Percentiles rank a stretch among this genome's conserved stretches.
Conservation (phyloP, 2,329 filamentous ascomycete genomes). For the Lomentospora prolificans region DNA sequence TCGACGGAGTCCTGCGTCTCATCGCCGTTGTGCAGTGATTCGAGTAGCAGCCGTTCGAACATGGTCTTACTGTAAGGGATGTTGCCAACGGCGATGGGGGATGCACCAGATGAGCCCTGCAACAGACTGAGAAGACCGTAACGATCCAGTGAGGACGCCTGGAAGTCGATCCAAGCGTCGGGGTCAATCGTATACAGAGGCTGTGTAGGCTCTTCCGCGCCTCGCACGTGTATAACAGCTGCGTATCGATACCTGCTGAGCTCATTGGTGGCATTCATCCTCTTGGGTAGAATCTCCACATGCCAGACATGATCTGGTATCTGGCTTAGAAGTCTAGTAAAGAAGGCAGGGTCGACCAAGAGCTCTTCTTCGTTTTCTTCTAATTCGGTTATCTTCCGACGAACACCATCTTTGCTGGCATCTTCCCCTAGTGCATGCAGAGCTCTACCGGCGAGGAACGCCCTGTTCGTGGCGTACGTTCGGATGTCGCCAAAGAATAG, state of each 20-base stretch:
- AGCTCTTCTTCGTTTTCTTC: conserved; percentile 15
- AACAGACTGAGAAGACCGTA: conserved; percentile 9
- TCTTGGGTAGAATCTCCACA: conserved; percentile 21
- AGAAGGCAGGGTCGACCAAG: conserved; percentile 17
- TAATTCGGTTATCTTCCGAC: conserved; percentile 11
- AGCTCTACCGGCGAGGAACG: conserved; percentile 12
- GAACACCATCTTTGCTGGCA: conserved; percentile 8
- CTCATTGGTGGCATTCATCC: conserved; percentile 19
- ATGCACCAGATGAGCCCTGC: neutral
- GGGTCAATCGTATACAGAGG: neutral
- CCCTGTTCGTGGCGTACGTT: conserved; percentile 11
- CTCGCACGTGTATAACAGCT: conserved; percentile 16
- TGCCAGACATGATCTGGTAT: conserved; percentile 14
- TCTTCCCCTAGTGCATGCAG: conserved; percentile 4
- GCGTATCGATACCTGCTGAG: conserved; percentile 20
- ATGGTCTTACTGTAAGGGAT: conserved; percentile 21
- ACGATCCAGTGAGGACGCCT: neutral
- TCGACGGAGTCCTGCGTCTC: conserved; percentile 31
- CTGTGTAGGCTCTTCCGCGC: neutral
- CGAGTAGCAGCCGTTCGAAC: conserved; percentile 16
- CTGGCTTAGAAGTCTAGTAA: conserved; percentile 12
- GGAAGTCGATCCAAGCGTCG: neutral
- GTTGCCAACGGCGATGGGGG: conserved; percentile 14
- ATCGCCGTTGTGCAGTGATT: conserved; percentile 11
- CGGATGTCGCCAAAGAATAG: conserved; percentile 17